Percentiles rank a stretch among this genome's conserved stretches.
These are phyloP conservation scores for Skeletonema grethae DNA, from an alignment of 108 stramenopile genomes.

Conservation along the genomic window DNA sequence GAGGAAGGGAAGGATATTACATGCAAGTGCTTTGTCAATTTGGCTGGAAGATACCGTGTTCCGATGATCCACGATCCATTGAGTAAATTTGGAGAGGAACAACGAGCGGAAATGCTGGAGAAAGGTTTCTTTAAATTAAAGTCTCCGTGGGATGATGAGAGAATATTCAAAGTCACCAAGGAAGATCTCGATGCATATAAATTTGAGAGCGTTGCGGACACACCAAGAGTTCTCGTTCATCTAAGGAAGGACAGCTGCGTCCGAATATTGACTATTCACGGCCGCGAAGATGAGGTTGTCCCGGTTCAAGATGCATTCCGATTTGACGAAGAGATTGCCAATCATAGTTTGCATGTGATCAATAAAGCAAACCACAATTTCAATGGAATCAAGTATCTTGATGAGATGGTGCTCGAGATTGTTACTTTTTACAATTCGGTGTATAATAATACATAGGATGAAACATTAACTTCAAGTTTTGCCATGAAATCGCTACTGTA, in stretches of 20 bases:
- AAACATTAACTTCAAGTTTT: background rate
- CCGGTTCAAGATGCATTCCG: conserved; percentile 22
- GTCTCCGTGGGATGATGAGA: background rate
- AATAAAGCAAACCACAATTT: conserved; percentile 46
- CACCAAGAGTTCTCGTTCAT: background rate
- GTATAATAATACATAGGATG: background rate
- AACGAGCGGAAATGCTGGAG: conserved; percentile 6
- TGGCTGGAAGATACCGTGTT: conserved; percentile 29
- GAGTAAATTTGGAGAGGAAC: conserved; percentile 13
- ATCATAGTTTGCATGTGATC: conserved; percentile 36
- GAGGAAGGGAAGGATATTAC: conserved; percentile 1
- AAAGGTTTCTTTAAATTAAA: conserved; percentile 19
- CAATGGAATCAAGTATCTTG: conserved; percentile 40
- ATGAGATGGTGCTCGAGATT: conserved; percentile 6
- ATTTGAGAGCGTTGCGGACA: conserved; percentile 3
- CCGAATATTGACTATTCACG: conserved; percentile 41
- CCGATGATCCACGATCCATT: conserved; percentile 1
- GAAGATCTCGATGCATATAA: conserved; percentile 13
- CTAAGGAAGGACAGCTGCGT: background rate
- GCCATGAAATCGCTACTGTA: background rate
- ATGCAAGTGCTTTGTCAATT: conserved; percentile 34
- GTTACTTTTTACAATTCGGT: background rate
- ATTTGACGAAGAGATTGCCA: conserved; percentile 27
- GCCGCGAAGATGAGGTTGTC: conserved; percentile 21
- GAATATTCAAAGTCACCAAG: conserved; percentile 22